These are phyloP conservation scores for Chlorella sp. DNA, from an alignment of 139 green algal genomes.

Conservation along the genomic window DNA sequence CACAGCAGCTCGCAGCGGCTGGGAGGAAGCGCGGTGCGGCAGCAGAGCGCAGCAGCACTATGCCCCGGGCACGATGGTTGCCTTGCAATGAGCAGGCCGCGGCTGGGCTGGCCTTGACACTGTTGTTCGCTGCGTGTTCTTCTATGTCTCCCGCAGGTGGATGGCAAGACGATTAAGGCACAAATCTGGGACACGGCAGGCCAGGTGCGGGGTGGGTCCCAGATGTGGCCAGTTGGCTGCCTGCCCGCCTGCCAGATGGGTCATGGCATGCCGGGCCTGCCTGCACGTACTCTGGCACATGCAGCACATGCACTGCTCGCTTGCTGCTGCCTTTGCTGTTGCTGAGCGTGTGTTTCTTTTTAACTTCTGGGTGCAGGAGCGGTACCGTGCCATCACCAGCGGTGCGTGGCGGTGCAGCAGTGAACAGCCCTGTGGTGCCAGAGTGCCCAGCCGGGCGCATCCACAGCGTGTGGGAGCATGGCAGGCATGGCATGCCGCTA, in stretches of 20 bases:
- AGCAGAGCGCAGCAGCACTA: neutral
- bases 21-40: neutral
- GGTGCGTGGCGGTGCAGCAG: conserved; percentile 34
- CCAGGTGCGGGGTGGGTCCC: conserved; percentile 54
- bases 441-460: neutral
- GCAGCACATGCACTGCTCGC: neutral
- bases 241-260: too few relatives aligned
- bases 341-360: neutral
- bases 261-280: neutral
- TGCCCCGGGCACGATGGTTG: too few relatives aligned
- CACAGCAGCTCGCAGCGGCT: neutral
- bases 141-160: conserved; percentile 75
- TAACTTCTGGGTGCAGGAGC: conserved; percentile 63
- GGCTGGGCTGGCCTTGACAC: too few relatives aligned
- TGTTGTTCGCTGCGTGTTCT: neutral
- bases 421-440: neutral
- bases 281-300: neutral
- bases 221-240: neutral
- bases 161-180: conserved; percentile 99
- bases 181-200: conserved; percentile 99
- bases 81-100: too few relatives aligned
- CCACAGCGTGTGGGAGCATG: neutral
- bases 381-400: conserved; percentile 98
- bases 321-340: neutral
- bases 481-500: too few relatives aligned